Base-by-base conservation (phyloP, 192 early-diverging fungal genomes). In the Helicostylum pulchrum region DNA sequence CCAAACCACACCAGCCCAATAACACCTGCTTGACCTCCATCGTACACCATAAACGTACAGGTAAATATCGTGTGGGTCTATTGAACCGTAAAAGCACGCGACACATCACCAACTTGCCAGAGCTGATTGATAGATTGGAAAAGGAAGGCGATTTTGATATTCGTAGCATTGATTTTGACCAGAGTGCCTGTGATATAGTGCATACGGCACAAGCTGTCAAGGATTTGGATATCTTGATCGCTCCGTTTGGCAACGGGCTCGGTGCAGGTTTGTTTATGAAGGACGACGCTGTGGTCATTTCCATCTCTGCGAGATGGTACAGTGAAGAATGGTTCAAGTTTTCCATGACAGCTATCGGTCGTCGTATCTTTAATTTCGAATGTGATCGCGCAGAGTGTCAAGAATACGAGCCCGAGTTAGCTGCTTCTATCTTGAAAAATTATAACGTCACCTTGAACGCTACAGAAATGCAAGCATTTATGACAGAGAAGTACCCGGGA, bases 221-320 rank as follows among this genome's bases (percentile, higher is more conserved):
- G 21, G 43, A 68, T 20, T 4, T 68, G 0, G 73, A 75, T 52
- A 45, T 70, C 4, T 30, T 75, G 1, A 59, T 75, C 10, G 56
- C 73, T 0, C 62, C 63, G 1, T 64, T 65, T 34, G 67, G 73
- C 23, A 65, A 63, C 19, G 61, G 43, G 4, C 42, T 57, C 10
- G 73, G 67, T 7, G 44, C 73, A 15, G 73, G 56, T 4, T 12
- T 75, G 5, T 75, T 75, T 53, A 75, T 75, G 73, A 65, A 66
- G 36, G 34, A 59, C 0, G 53, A 70, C n/a, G 23, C 51, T 14
- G 47, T 65, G 2, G 7, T 75, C 0, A 32, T 75, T 1, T 61
- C 61, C 1, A 69, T 75, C 53, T 59, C 43, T 14, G 36, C 61
- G n/a, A 30, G 67, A 15, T 63, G 62, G 19, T 75, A 75, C 14